These are phyloP conservation scores for Blastobotrys chiropterorum DNA, from an alignment of 805 yeast species.

Conservation along the genomic window DNA sequence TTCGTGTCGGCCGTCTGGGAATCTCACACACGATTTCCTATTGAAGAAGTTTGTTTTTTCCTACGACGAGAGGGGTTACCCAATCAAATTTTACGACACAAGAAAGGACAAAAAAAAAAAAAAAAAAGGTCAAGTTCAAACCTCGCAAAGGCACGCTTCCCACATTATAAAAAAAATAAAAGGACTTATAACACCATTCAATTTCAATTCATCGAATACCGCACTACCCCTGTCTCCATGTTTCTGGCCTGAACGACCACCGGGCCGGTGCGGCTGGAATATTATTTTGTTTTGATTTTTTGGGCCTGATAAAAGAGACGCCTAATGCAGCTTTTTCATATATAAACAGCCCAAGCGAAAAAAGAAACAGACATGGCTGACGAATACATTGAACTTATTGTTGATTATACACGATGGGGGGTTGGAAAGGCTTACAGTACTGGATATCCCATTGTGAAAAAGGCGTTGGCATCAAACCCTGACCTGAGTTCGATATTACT, in stretches of 20 bases:
- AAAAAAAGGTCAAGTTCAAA: too few species aligned
- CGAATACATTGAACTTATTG: neutral
- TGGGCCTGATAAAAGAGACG: neutral
- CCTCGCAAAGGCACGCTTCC: too few species aligned
- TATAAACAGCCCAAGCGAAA: neutral
- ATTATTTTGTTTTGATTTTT: neutral
- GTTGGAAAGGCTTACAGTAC: slow-evolving; percentile 1
- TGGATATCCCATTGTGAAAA: slow-evolving; percentile 10
- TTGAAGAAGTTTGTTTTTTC: too few species aligned
- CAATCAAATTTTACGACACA: too few species aligned
- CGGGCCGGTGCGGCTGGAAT: neutral
- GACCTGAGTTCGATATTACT: slow-evolving; percentile 19
- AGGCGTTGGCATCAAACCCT: slow-evolving; percentile 13
- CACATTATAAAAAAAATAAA: too few species aligned
- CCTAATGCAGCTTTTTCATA: neutral
- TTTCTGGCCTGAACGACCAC: neutral
- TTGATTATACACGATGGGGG: neutral
- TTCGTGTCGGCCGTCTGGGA: too few species aligned
- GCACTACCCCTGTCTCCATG: too few species aligned
- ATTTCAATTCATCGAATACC: too few species aligned
- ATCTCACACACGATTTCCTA: too few species aligned
- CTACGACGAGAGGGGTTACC: too few species aligned
- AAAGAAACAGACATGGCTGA: neutral
- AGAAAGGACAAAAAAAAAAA: too few species aligned
- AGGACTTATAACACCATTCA: too few species aligned